These are phyloP conservation scores for Hibiscus mutabilis DNA, from an alignment of 345 rosid genomes.

Conservation along the genomic window DNA sequence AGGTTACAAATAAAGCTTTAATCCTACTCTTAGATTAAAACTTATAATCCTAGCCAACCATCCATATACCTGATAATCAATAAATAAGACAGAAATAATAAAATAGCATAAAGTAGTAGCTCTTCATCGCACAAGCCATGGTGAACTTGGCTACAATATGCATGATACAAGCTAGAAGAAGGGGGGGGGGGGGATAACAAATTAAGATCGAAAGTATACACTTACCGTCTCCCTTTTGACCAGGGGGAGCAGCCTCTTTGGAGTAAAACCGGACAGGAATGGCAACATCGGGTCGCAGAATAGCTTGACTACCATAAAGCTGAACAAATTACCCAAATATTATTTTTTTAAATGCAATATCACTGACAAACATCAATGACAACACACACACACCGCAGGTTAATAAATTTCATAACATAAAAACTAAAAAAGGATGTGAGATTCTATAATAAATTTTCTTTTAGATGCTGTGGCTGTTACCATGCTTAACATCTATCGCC, in stretches of 20 bases:
- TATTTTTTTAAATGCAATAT: neutral
- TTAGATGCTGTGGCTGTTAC: too few species aligned
- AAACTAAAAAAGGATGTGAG: neutral
- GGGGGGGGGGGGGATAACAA: neutral
- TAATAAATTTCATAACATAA: neutral
- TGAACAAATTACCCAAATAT: conserved; percentile 22
- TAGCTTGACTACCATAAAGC: conserved; percentile 43
- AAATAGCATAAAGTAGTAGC: neutral
- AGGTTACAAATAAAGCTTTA: neutral
- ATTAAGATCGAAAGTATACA: neutral
- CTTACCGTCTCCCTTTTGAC: conserved; percentile 87
- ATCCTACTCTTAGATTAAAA: neutral
- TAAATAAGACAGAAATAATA: neutral
- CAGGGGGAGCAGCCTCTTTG: conserved; percentile 59
- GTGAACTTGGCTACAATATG: neutral
- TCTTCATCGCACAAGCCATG: neutral
- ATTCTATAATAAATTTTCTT: neutral
- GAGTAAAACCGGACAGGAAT: conserved; percentile 63
- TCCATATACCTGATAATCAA: neutral
- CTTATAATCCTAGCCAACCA: neutral
- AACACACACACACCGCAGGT: neutral
- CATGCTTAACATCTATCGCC: neutral
- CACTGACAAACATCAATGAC: neutral
- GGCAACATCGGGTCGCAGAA: conserved; percentile 46
- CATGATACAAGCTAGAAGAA: neutral